phyloP scores from a whole-genome alignment of 2,329 filamentous ascomycete genomes.

The Colletotrichum tabaci region DNA sequence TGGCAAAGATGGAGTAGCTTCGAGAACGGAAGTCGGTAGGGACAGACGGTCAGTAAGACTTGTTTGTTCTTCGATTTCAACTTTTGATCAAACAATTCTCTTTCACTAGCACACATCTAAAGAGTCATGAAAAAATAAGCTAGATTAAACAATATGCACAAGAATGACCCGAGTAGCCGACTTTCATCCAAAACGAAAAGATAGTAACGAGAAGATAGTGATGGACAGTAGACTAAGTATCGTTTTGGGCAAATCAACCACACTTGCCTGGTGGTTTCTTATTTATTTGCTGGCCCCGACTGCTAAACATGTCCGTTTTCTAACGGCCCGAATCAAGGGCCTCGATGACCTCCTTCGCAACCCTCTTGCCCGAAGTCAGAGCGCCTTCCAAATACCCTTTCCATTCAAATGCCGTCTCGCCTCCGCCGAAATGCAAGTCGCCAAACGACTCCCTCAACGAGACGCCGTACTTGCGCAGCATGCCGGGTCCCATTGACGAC shows the following conservation, averaged over 20 bases:
- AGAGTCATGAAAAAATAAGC: too few relatives aligned
- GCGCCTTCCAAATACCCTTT: slow-evolving; percentile 50
- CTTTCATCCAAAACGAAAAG: too few relatives aligned
- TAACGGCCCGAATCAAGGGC: background rate
- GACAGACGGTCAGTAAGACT: too few relatives aligned
- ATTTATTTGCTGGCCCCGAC: background rate
- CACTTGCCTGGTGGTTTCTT: background rate
- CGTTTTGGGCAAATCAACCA: background rate
- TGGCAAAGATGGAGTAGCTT: too few relatives aligned
- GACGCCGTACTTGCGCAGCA: slow-evolving; percentile 30
- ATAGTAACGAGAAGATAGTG: too few relatives aligned
- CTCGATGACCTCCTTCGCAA: slow-evolving; percentile 21
- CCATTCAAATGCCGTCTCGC: slow-evolving; percentile 46
- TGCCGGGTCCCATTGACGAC: slow-evolving; percentile 26
- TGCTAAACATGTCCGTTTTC: background rate
- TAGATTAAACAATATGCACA: too few relatives aligned
- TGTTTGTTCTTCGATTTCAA: too few relatives aligned
- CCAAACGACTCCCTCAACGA: slow-evolving; percentile 50
- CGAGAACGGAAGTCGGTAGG: too few relatives aligned
- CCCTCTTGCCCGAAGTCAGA: slow-evolving; percentile 43
- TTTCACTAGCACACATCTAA: fast-evolving
- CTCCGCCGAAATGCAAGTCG: slow-evolving; percentile 47
- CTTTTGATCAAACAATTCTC: too few relatives aligned
- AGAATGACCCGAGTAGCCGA: too few relatives aligned
- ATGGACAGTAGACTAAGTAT: too few relatives aligned